Evolutionary conservation across 2,329 filamentous ascomycete species (phyloP), one percentile per base, ranked within the genome.

Genomic region (Xylariomycetidae sp.): DNA sequence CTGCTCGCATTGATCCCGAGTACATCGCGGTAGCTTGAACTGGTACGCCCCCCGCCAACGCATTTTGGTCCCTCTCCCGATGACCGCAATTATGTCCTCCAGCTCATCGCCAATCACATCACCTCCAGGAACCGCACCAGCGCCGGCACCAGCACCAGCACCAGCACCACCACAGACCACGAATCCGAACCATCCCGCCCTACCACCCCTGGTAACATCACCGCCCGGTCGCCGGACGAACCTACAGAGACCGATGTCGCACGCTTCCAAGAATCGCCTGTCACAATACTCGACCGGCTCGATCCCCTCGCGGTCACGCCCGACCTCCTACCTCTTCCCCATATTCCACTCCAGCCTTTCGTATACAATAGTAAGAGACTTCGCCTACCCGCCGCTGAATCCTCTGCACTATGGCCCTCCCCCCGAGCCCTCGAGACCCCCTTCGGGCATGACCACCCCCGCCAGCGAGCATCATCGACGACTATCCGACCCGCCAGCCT

Each of bases 401-500:
- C 88, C 87, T 27, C 72, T 96, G 61, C 92, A 97, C 67, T 95
- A 95, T 69, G 92, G 92, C 2, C 85, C 90, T n/a, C 82, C 87
- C 12, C 82, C 83, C 23, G 83, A 88, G 48, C 70, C 78, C 16
- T 81, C 78, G 32, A 65, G 70, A 33, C 77, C 80, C n/a, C 71
- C 79, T 7, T 94, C 88, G 1, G 83, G 82, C 37, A 72, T 85
- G 48, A 89, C 84, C n/a, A 95, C 89, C 0, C 88, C 90, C 8
- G 80, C 77, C 12, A 92, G 85, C 60, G 87, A 92, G 61, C 70
- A 77, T 42, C 70, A 77, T 42, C 74, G 87, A 46, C 73, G 88
- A 44, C 66, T 94, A n/a, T 94, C 88, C 13, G 90, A 96, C 38
- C 80, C 83, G n/a, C 76, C 82, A 1, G 72, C 74, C 2, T 72